Base-by-base conservation (phyloP, 192 early-diverging fungal species). In the Dispira parvispora region DNA sequence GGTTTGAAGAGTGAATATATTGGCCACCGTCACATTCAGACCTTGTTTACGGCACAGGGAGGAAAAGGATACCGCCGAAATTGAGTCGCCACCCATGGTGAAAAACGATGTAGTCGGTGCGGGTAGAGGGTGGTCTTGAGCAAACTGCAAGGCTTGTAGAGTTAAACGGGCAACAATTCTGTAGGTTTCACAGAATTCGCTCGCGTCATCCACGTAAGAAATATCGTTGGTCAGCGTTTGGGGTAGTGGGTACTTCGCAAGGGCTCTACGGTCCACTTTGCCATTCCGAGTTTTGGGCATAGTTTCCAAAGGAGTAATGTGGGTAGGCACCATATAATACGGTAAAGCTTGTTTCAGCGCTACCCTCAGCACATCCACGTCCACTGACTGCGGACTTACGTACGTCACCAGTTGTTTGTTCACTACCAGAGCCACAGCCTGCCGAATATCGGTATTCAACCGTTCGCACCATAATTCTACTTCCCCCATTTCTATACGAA, bases 381-480 rank as follows among this genome's bases (percentile, higher is more conserved):
- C 47, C 64, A 53, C 3, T 52, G 42, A 32, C 26, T 42, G 45
- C 25, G 46, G 78, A n/a, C 75, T 75, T 64, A 83, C 74, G 70
- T 85, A 87, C 58, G 75, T 73, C 45, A 82, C 76, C 9, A 83
- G 73, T 3, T 71, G 75, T 47, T 79, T 76, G 56, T 78, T 79
- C 60, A 75, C 69, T 5, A 69, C 67, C 18, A 76, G n/a, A 0
- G 72, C 73, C 26, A 60, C 58, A 5, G 49, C 70, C 26, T 55
- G 52, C 1, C n/a, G 14, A 16, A 79, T 68, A 13, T 16, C 18
- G 3, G 32, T 4, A 8, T 60, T 55, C 46, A 67, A 52, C 11
- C 49, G 45, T 1, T 42, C 46, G 12, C 68, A 56, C 4, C 52
- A 13, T 27, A 50, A 27, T 46, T 70, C 67, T 1, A 74, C 55